Percentiles rank a stretch among this genome's conserved stretches.
Conservation (phyloP, 306 rosid genomes). For the Ammopiptanthus mongolicus region DNA sequence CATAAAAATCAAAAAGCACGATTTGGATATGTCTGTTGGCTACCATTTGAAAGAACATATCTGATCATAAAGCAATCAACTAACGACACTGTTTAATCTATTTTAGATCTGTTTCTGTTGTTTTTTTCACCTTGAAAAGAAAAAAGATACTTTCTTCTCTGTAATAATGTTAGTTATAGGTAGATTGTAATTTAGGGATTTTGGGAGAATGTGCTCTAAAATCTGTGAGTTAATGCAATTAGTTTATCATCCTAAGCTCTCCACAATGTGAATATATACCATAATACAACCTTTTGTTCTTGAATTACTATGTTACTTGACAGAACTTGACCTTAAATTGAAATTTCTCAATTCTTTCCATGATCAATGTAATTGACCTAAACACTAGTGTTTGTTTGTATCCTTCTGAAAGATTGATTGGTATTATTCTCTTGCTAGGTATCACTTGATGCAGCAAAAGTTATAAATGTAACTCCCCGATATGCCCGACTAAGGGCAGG, state of each 20-base stretch:
- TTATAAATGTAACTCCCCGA: constrained; percentile 90
- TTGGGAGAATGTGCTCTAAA: neutral
- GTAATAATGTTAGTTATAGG: neutral
- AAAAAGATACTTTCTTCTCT: neutral
- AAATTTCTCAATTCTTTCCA: neutral
- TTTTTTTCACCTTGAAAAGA: neutral
- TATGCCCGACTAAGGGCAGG: constrained; percentile 79
- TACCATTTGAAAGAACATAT: neutral
- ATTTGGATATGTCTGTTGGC: neutral
- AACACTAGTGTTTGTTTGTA: neutral
- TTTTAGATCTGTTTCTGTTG: neutral
- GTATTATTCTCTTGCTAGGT: constrained; percentile 44
- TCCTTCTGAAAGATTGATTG: neutral
- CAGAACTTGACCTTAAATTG: neutral
- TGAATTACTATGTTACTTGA: neutral
- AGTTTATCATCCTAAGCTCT: neutral
- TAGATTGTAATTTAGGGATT: neutral
- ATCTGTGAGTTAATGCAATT: neutral
- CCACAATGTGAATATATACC: neutral
- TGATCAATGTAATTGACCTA: neutral
- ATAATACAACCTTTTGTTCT: neutral
- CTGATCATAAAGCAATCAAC: neutral
- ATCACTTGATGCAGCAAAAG: constrained; percentile 89
- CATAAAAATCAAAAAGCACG: neutral
- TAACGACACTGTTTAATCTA: neutral